A percentile compares a stretch with the other conserved stretches of the same genome.
Evolutionary conservation across 2,329 filamentous ascomycete species (phyloP).

Genomic region (Colletotrichum aenigma): DNA sequence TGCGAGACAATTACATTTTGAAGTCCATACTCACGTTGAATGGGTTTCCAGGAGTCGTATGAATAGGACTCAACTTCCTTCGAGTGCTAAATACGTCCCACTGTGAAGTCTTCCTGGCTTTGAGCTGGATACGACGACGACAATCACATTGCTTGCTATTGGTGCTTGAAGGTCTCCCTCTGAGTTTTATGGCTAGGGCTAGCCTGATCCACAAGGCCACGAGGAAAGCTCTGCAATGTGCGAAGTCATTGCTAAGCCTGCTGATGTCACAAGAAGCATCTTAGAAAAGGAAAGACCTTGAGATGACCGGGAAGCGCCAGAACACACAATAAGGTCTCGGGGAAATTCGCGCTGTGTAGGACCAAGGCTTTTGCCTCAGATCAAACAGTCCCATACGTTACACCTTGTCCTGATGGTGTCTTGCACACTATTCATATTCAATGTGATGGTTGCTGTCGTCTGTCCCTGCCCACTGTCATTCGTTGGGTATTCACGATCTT

Average conservation of each 20-base stretch:
- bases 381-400: background rate
- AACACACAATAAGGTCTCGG: too few relatives aligned
- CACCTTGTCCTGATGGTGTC: background rate
- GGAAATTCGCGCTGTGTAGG: fast-evolving
- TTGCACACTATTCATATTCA: too few relatives aligned
- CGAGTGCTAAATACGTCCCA: background rate
- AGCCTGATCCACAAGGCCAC: background rate
- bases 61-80: background rate
- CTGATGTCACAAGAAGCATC: background rate
- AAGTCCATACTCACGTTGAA: background rate
- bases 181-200: fast-evolving
- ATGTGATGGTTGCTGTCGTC: too few relatives aligned
- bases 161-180: too few relatives aligned
- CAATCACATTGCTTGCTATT: too few relatives aligned
- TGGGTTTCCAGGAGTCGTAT: fast-evolving
- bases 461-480: fast-evolving
- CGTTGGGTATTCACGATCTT: background rate
- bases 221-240: background rate
- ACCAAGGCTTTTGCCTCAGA: background rate
- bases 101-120: background rate
- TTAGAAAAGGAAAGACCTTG: background rate
- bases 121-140: fast-evolving
- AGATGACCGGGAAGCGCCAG: background rate
- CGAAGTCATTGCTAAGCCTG: background rate
- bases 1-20: fast-evolving